Evolutionary conservation across 1,284 basidiomycete species (phyloP).

Genomic region (Ceratobasidium papillatum): DNA sequence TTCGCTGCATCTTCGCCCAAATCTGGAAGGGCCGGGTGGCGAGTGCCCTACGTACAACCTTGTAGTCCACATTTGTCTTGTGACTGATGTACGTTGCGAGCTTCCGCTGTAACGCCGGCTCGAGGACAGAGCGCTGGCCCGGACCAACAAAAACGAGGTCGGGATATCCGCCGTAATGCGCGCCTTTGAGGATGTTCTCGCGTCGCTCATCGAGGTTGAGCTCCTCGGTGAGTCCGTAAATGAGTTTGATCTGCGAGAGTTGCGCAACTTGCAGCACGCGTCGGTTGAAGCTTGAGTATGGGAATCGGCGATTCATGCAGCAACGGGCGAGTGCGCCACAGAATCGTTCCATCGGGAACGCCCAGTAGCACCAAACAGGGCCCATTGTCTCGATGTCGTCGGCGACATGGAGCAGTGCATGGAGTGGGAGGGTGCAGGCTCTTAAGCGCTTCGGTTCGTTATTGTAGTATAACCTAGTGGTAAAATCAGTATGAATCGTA

Average conservation of each 20-base stretch:
- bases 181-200: neutral
- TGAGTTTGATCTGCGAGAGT: conserved; percentile 18
- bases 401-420: conserved; percentile 54
- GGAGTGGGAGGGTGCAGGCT: conserved; percentile 52
- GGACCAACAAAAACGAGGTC: conserved; percentile 5
- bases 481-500: neutral
- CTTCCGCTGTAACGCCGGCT: neutral
- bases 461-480: conserved; percentile 37
- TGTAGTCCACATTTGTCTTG: neutral
- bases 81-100: neutral
- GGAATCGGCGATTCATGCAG: conserved; percentile 6
- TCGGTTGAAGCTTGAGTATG: conserved; percentile 8
- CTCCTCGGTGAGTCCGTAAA: neutral
- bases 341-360: conserved; percentile 55
- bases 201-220: neutral
- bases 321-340: conserved; percentile 48
- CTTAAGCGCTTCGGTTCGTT: neutral
- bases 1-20: conserved; percentile 28
- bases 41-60: neutral
- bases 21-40: neutral
- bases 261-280: conserved; percentile 8
- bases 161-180: neutral
- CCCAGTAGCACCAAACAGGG: conserved; percentile 55
- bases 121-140: neutral
- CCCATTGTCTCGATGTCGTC: conserved; percentile 51